Evolutionary conservation across 208 protist genomes (phyloP).

Genomic region (Crithidia brevicula): DNA sequence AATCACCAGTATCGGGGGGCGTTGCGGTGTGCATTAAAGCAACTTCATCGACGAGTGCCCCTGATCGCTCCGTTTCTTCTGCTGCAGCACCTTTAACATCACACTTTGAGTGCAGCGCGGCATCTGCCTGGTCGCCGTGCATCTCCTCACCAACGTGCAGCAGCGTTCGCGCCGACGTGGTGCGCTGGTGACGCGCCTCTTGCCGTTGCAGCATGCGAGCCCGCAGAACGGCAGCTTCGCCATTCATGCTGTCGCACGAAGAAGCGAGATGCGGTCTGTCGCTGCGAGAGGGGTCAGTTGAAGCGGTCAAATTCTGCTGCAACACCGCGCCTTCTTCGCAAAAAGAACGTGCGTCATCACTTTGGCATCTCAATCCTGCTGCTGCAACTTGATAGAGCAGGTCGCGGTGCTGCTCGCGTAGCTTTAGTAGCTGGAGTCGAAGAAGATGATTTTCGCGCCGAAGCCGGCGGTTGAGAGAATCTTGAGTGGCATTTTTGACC

Average conservation of each 20-base stretch:
- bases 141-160: slow-evolving; percentile 37
- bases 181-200: slow-evolving; percentile 45
- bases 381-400: neutral
- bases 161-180: slow-evolving; percentile 36
- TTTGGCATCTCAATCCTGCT: neutral
- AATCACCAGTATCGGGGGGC: neutral
- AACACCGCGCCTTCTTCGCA: too few species aligned
- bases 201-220: slow-evolving; percentile 50
- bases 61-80: too few species aligned
- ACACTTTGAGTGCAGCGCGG: too few species aligned
- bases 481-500: too few species aligned
- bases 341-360: too few species aligned
- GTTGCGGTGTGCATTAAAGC: too few species aligned
- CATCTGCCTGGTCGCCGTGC: too few species aligned
- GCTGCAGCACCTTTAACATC: too few species aligned
- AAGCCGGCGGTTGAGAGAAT: too few species aligned
- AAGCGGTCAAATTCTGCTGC: too few species aligned
- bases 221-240: slow-evolving; percentile 32
- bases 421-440: slow-evolving; percentile 42
- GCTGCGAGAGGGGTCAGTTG: neutral
- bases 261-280: neutral
- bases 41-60: too few species aligned
- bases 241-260: neutral
- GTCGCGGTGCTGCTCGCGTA: slow-evolving; percentile 41
- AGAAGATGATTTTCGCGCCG: slow-evolving; percentile 59